Conservation (phyloP, 2,329 filamentous ascomycete genomes). For the Aureobasidium sp. region DNA sequence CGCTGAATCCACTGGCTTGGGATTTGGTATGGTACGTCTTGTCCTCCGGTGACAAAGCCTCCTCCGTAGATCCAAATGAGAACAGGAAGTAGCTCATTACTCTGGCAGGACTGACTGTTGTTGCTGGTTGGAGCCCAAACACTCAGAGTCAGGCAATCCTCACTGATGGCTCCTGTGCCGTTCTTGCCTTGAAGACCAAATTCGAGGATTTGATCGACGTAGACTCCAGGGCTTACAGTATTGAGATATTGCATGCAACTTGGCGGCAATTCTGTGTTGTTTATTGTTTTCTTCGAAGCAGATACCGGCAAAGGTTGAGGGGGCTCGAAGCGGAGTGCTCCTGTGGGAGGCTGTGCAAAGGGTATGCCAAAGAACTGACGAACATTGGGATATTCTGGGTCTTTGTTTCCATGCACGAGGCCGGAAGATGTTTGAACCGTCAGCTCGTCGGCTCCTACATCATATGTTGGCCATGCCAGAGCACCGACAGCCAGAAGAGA, state of each 20-base stretch:
- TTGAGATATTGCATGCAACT: constrained; percentile 26
- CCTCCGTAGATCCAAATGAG: constrained; percentile 45
- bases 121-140: constrained; percentile 37
- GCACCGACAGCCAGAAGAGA: background rate
- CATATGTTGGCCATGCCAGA: background rate
- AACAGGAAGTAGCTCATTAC: constrained; percentile 33
- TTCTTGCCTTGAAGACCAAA: constrained; percentile 28
- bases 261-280: constrained; percentile 23
- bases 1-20: constrained; percentile 39
- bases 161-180: constrained; percentile 26
- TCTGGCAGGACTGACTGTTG: constrained; percentile 9
- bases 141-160: constrained; percentile 43
- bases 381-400: constrained; percentile 16
- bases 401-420: constrained; percentile 17
- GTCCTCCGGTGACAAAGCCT: constrained; percentile 38
- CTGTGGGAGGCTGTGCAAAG: constrained; percentile 23
- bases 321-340: constrained; percentile 21
- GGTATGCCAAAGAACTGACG: constrained; percentile 24
- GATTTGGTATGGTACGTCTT: constrained; percentile 41
- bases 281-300: constrained; percentile 17
- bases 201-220: constrained; percentile 25
- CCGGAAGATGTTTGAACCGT: constrained; percentile 16
- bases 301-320: constrained; percentile 20
- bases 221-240: constrained; percentile 19
- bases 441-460: background rate